A percentile compares a stretch with the other conserved stretches of the same genome.
Conservation (phyloP, 2,329 filamentous ascomycete genomes). For the Trichophyton equinum region DNA sequence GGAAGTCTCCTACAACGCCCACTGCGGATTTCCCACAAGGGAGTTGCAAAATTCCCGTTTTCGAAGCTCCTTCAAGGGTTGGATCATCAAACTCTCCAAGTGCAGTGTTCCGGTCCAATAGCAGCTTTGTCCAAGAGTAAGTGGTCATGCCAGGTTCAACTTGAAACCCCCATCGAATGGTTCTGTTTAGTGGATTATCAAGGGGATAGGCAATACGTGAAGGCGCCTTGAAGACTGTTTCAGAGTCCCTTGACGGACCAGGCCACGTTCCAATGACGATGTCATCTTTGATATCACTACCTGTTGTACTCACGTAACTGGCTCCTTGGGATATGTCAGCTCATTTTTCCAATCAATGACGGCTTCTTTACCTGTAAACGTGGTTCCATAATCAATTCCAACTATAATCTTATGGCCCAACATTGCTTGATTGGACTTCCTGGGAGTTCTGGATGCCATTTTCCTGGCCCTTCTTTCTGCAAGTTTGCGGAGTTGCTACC, state of each 20-base stretch:
- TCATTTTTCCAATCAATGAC: not conserved
- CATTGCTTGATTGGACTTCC: too few species aligned
- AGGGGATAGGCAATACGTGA: slow-evolving; percentile 18
- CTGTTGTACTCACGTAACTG: slow-evolving; percentile 13
- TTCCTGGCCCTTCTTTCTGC: too few species aligned
- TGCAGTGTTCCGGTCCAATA: slow-evolving; percentile 16
- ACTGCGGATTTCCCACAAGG: not conserved
- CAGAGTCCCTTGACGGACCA: slow-evolving; percentile 8
- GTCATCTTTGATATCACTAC: slow-evolving; percentile 13
- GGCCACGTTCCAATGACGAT: slow-evolving; percentile 18
- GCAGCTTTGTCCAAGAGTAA: slow-evolving; percentile 23
- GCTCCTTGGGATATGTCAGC: slow-evolving; percentile 8
- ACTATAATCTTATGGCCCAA: slow-evolving; percentile 11
- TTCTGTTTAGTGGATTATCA: slow-evolving; percentile 11
- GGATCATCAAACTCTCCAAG: slow-evolving; percentile 16
- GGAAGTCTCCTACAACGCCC: not conserved
- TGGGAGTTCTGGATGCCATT: not conserved
- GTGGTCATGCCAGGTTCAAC: slow-evolving; percentile 15
- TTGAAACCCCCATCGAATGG: slow-evolving; percentile 18
- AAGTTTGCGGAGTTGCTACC: too few species aligned
- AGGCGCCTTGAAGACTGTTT: slow-evolving; percentile 17
- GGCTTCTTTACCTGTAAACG: slow-evolving; percentile 9
- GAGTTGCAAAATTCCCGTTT: not conserved
- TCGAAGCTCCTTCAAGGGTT: not conserved
- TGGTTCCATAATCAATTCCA: slow-evolving; percentile 16